Conservation (phyloP, 2,329 filamentous ascomycete species). For the Fusarium multiceps region DNA sequence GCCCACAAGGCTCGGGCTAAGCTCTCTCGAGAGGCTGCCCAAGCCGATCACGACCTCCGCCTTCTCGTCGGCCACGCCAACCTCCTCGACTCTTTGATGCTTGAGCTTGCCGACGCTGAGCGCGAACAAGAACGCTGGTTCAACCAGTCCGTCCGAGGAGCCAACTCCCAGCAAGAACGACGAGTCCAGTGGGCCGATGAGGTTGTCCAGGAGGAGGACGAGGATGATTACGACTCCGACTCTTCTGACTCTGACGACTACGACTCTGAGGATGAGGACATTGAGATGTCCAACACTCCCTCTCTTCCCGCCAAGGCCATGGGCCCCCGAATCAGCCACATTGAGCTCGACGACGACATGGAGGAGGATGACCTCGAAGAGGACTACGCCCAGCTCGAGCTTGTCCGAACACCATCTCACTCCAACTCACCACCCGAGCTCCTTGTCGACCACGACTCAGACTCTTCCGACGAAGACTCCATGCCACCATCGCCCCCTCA, state of each 20-base stretch:
- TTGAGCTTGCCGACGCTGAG: constrained; percentile 90
- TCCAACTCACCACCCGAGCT: constrained; percentile 73
- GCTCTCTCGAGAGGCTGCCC: constrained; percentile 91
- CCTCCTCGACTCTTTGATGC: constrained; percentile 95
- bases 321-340: constrained; percentile 51
- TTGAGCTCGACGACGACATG: constrained; percentile 57
- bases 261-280: constrained; percentile 67
- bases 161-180: constrained; percentile 68
- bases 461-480: constrained; percentile 79
- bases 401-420: constrained; percentile 77
- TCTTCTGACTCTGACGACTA: constrained; percentile 63
- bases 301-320: constrained; percentile 58
- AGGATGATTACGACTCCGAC: constrained; percentile 75
- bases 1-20: constrained; percentile 96
- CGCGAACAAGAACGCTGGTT: constrained; percentile 97
- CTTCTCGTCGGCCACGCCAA: constrained; percentile 98
- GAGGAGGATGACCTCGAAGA: constrained; percentile 69
- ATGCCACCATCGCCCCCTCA: constrained; percentile 78
- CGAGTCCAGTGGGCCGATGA: constrained; percentile 91
- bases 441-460: constrained; percentile 73
- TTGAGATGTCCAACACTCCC: constrained; percentile 63
- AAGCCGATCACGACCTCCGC: constrained; percentile 92
- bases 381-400: constrained; percentile 72
- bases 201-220: constrained; percentile 78
- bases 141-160: constrained; percentile 90